These are phyloP conservation scores for Chalciporus sphaerocephalus DNA, from an alignment of 768 basidiomycete species.

Conservation along the genomic window DNA sequence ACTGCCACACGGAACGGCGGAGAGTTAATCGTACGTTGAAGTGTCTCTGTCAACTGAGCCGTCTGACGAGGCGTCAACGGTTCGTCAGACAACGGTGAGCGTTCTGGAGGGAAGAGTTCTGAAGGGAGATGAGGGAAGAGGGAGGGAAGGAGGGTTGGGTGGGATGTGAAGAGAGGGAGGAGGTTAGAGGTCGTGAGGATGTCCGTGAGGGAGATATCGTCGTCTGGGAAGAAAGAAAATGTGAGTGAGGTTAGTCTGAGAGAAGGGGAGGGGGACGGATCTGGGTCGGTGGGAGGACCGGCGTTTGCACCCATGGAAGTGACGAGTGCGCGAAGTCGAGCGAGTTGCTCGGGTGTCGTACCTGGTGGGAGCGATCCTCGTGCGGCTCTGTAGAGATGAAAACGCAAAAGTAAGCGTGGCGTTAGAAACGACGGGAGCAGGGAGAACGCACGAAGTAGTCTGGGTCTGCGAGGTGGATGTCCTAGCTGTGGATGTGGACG, in stretches of 20 bases:
- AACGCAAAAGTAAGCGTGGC: not conserved
- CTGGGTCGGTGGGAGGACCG: conserved; percentile 6
- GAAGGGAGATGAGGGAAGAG: conserved; percentile 79
- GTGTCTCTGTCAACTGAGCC: conserved; percentile 41
- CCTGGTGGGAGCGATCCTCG: conserved; percentile 8
- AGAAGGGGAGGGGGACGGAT: conserved; percentile 6
- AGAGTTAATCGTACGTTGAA: conserved; percentile 73
- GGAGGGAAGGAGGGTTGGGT: conserved; percentile 63
- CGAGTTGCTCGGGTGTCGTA: conserved; percentile 61
- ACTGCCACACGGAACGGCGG: conserved; percentile 83
- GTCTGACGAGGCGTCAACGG: conserved; percentile 23
- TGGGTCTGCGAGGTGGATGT: conserved; percentile 34
- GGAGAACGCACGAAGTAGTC: conserved; percentile 21
- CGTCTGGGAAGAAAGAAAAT: conserved; percentile 16
- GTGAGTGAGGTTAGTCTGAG: conserved; percentile 2
- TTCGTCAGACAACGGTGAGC: too few relatives aligned
- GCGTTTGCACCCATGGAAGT: conserved; percentile 39
- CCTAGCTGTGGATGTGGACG: conserved; percentile 42
- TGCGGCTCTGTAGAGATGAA: conserved; percentile 7
- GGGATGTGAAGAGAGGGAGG: conserved; percentile 61
- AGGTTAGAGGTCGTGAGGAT: conserved; percentile 73
- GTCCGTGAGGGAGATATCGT: conserved; percentile 66
- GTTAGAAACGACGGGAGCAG: not conserved
- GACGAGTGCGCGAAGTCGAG: conserved; percentile 54
- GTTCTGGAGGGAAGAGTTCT: conserved; percentile 68